Conservation (phyloP, 495 filamentous ascomycete genomes). For the Lasiosphaeriaceae sp. region DNA sequence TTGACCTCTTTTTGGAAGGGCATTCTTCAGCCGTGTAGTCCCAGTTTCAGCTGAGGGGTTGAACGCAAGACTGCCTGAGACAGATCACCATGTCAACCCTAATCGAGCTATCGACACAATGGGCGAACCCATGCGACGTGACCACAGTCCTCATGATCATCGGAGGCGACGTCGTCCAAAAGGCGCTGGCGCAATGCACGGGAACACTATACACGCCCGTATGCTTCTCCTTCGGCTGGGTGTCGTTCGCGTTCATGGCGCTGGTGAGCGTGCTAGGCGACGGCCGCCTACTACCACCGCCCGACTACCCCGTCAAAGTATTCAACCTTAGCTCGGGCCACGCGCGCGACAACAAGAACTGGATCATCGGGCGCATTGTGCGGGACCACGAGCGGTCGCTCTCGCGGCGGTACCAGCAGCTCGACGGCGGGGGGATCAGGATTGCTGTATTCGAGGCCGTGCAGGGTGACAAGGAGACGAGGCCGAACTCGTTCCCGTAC, state of each 20-base stretch:
- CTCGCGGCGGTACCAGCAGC: neutral
- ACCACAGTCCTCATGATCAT: no score
- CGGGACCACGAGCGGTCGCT: conserved; percentile 46
- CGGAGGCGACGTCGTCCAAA: no score
- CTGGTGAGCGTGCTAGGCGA: conserved; percentile 43
- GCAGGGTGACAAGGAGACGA: neutral
- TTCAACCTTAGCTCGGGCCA: conserved; percentile 44
- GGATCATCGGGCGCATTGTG: conserved; percentile 49
- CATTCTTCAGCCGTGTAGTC: no score
- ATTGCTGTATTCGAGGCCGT: conserved; percentile 1
- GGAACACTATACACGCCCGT: conserved; percentile 34
- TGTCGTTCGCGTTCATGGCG: conserved; percentile 41
- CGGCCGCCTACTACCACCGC: conserved; percentile 37
- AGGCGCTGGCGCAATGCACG: neutral
- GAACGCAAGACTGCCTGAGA: no score
- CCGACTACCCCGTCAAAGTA: conserved; percentile 34
- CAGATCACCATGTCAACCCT: no score
- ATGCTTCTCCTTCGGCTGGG: conserved; percentile 54
- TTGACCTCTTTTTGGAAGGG: no score
- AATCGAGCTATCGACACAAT: no score
- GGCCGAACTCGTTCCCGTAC: neutral
- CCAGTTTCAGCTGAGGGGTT: no score
- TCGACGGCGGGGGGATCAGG: neutral
- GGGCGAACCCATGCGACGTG: no score
- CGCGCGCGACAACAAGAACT: conserved; percentile 39